phyloP scores from a whole-genome alignment of 139 green algal species.

The Deuterostichococcus epilithicus region DNA sequence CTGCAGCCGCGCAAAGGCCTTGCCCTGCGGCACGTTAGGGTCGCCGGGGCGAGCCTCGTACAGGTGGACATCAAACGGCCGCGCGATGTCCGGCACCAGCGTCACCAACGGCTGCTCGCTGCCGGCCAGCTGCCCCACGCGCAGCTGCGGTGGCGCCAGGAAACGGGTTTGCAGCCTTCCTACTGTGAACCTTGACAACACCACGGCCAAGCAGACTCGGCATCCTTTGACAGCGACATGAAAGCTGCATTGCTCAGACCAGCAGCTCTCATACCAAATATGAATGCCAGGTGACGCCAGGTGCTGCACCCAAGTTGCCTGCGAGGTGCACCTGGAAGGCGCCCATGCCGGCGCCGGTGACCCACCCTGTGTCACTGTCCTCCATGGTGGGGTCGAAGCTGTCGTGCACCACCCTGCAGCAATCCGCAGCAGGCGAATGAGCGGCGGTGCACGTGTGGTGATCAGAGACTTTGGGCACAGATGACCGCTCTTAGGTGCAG shows the following conservation, averaged over 20 bases:
- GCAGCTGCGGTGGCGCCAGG: constrained; percentile 21
- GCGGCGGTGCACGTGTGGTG: not conserved
- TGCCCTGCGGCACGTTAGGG: constrained; percentile 34
- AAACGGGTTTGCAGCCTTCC: not conserved
- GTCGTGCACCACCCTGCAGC: constrained; percentile 16
- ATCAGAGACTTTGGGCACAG: not conserved
- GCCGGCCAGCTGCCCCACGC: constrained; percentile 37
- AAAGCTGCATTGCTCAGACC: too few relatives aligned
- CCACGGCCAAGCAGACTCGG: too few relatives aligned
- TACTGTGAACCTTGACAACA: too few relatives aligned
- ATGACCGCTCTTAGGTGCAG: too few relatives aligned
- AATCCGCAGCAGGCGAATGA: not conserved
- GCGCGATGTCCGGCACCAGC: not conserved
- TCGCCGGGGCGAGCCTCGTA: constrained; percentile 35
- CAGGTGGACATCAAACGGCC: constrained; percentile 23
- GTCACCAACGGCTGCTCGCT: constrained; percentile 32
- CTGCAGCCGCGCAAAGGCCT: constrained; percentile 27
- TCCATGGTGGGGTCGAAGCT: constrained; percentile 30
- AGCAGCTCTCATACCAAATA: too few relatives aligned
- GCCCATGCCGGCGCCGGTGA: constrained; percentile 29
- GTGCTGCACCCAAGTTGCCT: too few relatives aligned
- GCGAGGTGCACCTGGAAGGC: constrained; percentile 22
- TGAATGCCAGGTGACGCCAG: too few relatives aligned
- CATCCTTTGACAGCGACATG: too few relatives aligned
- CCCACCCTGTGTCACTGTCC: constrained; percentile 36